These are phyloP conservation scores for Cryptococcus depauperatus DNA, from an alignment of 1,284 basidiomycete genomes.

Conservation along the genomic window DNA sequence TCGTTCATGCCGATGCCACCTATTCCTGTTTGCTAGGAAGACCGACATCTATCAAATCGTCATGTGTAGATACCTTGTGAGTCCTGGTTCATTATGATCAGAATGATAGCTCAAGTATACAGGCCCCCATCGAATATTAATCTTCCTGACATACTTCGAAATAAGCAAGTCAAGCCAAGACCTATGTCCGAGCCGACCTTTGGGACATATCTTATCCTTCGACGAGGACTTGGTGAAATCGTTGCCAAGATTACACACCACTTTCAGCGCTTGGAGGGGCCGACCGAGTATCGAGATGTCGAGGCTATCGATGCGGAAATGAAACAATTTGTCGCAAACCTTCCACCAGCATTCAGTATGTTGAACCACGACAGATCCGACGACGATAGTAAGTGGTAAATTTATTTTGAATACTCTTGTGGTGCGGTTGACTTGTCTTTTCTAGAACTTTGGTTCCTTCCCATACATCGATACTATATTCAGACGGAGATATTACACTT, in stretches of 20 bases:
- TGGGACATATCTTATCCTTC: conserved; percentile 78
- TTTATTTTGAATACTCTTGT: neutral
- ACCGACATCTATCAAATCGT: conserved; percentile 54
- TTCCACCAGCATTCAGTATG: conserved; percentile 54
- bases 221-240: conserved; percentile 73
- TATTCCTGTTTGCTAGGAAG: conserved; percentile 76
- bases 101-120: neutral
- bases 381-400: conserved; percentile 27
- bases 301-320: conserved; percentile 73
- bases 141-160: conserved; percentile 50
- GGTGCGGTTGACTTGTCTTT: neutral
- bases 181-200: conserved; percentile 56
- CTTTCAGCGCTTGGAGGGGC: conserved; percentile 74
- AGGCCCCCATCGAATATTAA: conserved; percentile 65
- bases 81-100: neutral
- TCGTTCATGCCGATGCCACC: conserved; percentile 78
- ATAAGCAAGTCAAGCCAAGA: conserved; percentile 27
- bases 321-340: conserved; percentile 59
- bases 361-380: conserved; percentile 25
- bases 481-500: conserved; percentile 42
- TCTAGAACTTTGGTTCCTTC: conserved; percentile 32
- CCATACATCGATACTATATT: conserved; percentile 42
- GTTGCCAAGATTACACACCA: conserved; percentile 83
- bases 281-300: conserved; percentile 74
- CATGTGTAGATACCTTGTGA: conserved; percentile 47